Conservation (phyloP, 192 early-diverging fungal species). For the Diversispora eburnea region DNA sequence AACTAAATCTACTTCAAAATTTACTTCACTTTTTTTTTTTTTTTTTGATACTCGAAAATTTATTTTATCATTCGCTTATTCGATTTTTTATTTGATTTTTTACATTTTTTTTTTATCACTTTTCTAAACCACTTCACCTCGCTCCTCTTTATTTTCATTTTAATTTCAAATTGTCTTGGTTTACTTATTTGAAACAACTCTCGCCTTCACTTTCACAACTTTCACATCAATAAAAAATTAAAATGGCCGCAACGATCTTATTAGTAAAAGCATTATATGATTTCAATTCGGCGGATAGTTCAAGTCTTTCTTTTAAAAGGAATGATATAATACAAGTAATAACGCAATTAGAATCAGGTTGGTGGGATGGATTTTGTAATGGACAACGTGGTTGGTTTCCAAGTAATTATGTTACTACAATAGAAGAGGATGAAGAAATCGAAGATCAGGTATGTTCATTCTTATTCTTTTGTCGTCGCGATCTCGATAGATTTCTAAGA, state of each 20-base stretch:
- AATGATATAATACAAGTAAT: conserved; percentile 90
- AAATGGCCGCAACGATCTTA: conserved; percentile 3
- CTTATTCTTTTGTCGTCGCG: not conserved
- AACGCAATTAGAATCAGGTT: conserved; percentile 84
- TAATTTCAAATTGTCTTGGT: too few relatives aligned
- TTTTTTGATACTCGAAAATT: too few relatives aligned
- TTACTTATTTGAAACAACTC: too few relatives aligned
- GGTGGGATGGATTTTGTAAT: conserved; percentile 93
- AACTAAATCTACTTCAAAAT: too few relatives aligned
- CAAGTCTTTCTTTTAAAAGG: conserved; percentile 75
- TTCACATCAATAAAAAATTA: not conserved
- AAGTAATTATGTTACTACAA: conserved; percentile 60
- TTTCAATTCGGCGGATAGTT: conserved; percentile 74
- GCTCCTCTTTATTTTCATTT: too few relatives aligned
- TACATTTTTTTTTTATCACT: too few relatives aligned
- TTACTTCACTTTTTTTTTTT: too few relatives aligned
- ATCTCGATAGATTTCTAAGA: too few relatives aligned
- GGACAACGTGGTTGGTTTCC: conserved; percentile 88
- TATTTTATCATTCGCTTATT: too few relatives aligned
- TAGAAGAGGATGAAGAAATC: conserved; percentile 2
- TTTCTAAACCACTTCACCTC: too few relatives aligned
- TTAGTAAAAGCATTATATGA: conserved; percentile 73
- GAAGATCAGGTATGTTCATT: conserved; percentile 12
- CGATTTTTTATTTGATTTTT: too few relatives aligned
- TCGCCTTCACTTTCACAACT: too few relatives aligned